Conservation (phyloP, 2,329 filamentous ascomycete genomes). For the Penicillium sp. region DNA sequence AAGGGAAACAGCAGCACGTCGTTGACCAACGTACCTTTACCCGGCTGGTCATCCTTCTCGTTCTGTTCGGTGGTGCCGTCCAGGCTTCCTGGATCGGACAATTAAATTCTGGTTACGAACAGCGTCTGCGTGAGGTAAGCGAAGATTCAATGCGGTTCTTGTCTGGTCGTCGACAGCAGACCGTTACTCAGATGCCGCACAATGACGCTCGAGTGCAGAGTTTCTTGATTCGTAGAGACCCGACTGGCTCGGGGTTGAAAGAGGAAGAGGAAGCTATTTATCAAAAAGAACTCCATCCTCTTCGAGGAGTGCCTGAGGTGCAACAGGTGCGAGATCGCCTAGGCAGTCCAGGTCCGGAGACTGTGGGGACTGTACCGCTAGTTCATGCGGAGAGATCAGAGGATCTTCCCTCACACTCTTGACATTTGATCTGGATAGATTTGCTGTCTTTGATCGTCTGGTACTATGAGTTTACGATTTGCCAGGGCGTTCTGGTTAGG, state of each 20-base stretch:
- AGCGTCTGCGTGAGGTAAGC: conserved; percentile 69
- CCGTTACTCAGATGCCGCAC: conserved; percentile 54
- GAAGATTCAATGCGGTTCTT: conserved; percentile 65
- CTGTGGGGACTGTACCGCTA: not conserved
- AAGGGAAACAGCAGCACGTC: conserved; percentile 54
- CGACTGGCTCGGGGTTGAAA: conserved; percentile 54
- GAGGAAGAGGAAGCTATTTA: conserved; percentile 52
- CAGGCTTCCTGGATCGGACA: conserved; percentile 74
- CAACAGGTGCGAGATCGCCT: conserved; percentile 1
- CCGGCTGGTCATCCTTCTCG: conserved; percentile 71
- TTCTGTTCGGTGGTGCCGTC: conserved; percentile 71
- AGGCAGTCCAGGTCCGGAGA: not conserved
- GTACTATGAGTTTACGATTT: not conserved
- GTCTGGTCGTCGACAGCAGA: conserved; percentile 61
- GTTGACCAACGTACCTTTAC: conserved; percentile 83
- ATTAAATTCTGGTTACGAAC: conserved; percentile 67
- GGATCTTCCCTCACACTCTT: not conserved
- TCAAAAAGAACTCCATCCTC: conserved; percentile 39
- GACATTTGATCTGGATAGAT: not conserved
- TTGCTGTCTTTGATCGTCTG: not conserved
- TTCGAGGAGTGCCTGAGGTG: conserved; percentile 8
- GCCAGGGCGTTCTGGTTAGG: not conserved
- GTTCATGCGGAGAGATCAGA: conserved; percentile 2
- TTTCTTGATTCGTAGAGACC: conserved; percentile 78
- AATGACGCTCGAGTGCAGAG: conserved; percentile 72